Conservation (phyloP, 805 yeast species). For the Phaffomyces opuntiae region DNA sequence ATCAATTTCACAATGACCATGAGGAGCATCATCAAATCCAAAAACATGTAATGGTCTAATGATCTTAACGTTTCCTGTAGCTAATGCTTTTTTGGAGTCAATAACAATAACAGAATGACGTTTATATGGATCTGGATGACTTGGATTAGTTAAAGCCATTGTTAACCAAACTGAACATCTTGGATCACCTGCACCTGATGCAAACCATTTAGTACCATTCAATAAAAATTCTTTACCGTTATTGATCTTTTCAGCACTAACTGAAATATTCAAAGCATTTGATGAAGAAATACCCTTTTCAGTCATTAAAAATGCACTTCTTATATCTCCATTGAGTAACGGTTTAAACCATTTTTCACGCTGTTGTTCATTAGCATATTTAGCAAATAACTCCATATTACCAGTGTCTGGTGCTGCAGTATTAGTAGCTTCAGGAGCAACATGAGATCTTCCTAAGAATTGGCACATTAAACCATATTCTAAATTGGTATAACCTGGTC, state of each 20-base stretch:
- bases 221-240: slow-evolving; percentile 40
- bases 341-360: slow-evolving; percentile 45
- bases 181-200: slow-evolving; percentile 66
- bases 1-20: slow-evolving; percentile 58
- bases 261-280: slow-evolving; percentile 52
- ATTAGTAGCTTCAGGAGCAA: slow-evolving; percentile 56
- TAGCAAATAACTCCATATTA: slow-evolving; percentile 38
- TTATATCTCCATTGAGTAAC: slow-evolving; percentile 44
- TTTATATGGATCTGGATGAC: slow-evolving; percentile 28
- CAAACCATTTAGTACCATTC: slow-evolving; percentile 64
- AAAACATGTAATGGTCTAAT: slow-evolving; percentile 46
- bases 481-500: slow-evolving; percentile 53
- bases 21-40: slow-evolving; percentile 66
- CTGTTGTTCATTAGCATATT: slow-evolving; percentile 35
- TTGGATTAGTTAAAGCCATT: slow-evolving; percentile 24
- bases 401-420: slow-evolving; percentile 62
- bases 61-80: slow-evolving; percentile 40
- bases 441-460: slow-evolving; percentile 46
- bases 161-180: slow-evolving; percentile 35
- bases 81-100: slow-evolving; percentile 42
- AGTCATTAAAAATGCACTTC: slow-evolving; percentile 62
- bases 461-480: slow-evolving; percentile 64
- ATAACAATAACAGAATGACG: slow-evolving; percentile 53
- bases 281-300: slow-evolving; percentile 55
- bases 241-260: slow-evolving; percentile 31